Conservation (phyloP, 768 basidiomycete genomes). For the Inosperma sp. region DNA sequence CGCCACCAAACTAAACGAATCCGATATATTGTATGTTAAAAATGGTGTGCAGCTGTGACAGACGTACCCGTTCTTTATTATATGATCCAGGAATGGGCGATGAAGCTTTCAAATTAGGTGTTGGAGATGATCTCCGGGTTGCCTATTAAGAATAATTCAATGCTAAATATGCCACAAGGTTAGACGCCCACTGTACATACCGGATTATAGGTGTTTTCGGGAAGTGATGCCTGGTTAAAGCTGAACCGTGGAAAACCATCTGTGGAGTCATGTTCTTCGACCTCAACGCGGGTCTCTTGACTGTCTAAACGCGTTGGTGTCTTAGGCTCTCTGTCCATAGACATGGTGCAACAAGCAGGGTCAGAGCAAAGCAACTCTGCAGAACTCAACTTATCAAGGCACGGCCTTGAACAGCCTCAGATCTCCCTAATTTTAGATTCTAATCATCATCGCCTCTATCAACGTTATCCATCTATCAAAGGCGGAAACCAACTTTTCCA, state of each 20-base stretch:
- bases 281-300: slow-evolving; percentile 2
- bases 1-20: slow-evolving; percentile 10
- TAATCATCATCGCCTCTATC: too few species aligned
- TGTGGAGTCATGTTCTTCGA: not conserved
- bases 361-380: too few species aligned
- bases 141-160: not conserved
- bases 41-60: too few species aligned
- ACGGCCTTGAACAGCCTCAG: too few species aligned
- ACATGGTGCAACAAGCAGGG: too few species aligned
- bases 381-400: too few species aligned
- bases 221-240: slow-evolving; percentile 6
- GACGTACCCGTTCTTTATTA: too few species aligned
- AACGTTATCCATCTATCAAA: too few species aligned
- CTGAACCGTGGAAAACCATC: slow-evolving; percentile 1
- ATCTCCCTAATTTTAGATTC: too few species aligned
- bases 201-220: slow-evolving; percentile 2
- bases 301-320: not conserved
- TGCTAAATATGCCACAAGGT: not conserved
- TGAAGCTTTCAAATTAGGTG: slow-evolving; percentile 10
- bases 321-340: too few species aligned
- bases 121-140: not conserved
- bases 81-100: slow-evolving; percentile 14
- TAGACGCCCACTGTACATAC: not conserved
- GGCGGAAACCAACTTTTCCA: too few species aligned
- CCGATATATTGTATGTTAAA: not conserved